A percentile compares a stretch with the other conserved stretches of the same genome.
phyloP scores from a whole-genome alignment of 768 basidiomycete genomes.

The Glaciozyma martinii region DNA sequence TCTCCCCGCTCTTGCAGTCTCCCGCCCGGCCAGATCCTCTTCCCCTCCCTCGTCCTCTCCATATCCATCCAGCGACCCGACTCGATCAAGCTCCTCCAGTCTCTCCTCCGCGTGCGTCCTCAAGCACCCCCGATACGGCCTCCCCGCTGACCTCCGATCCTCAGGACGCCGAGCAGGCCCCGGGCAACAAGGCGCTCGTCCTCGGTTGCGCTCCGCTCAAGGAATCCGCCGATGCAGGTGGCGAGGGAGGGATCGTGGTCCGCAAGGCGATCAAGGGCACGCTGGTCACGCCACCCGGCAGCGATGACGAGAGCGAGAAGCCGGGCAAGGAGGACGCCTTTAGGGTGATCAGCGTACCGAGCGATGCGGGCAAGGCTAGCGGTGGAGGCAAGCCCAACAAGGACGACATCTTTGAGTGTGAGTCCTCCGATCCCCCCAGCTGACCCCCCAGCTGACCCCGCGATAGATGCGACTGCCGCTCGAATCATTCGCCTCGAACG shows the following conservation, averaged over 20 bases:
- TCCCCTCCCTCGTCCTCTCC: slow-evolving; percentile 18
- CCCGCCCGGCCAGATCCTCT: slow-evolving; percentile 7
- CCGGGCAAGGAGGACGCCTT: not conserved
- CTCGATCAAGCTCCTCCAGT: slow-evolving; percentile 11
- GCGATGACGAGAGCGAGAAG: not conserved
- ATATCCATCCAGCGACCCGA: slow-evolving; percentile 5
- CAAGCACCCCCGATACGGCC: not conserved
- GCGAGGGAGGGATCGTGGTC: too few species aligned
- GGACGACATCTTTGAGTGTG: slow-evolving; percentile 26
- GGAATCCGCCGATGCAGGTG: not conserved
- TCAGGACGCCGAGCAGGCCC: slow-evolving; percentile 11
- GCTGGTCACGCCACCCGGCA: not conserved
- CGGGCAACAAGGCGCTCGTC: slow-evolving; percentile 4
- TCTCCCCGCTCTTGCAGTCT: not conserved
- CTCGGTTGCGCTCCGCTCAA: slow-evolving; percentile 21
- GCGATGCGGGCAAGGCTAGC: not conserved
- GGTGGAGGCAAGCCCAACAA: not conserved
- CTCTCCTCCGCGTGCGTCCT: slow-evolving; percentile 13
- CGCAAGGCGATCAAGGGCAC: not conserved
- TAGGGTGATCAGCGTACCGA: not conserved
- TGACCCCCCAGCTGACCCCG: not conserved
- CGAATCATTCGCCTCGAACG: slow-evolving; percentile 32
- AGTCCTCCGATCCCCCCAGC: not conserved
- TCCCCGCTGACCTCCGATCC: too few species aligned
- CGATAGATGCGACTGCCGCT: slow-evolving; percentile 18